A percentile compares a stretch with the other conserved stretches of the same genome.
Conservation (phyloP, 768 basidiomycete genomes). For the Stropharia rugosoannulata region DNA sequence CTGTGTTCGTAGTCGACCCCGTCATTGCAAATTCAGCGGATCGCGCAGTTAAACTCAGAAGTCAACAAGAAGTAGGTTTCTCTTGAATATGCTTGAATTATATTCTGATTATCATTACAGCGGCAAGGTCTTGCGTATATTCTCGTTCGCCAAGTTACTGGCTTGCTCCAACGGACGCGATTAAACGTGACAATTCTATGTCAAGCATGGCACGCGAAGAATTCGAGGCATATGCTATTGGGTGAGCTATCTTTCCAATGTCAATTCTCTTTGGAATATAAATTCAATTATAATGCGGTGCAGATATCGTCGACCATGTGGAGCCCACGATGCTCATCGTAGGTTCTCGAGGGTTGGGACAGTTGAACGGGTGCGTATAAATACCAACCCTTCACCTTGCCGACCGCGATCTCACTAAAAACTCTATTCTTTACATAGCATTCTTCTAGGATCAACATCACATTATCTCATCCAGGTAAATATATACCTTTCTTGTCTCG, state of each 20-base stretch:
- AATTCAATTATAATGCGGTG: neutral
- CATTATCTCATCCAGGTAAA: conserved; percentile 87
- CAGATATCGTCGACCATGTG: conserved; percentile 82
- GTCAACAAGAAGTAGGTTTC: conserved; percentile 81
- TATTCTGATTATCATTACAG: conserved; percentile 32
- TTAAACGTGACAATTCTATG: conserved; percentile 86
- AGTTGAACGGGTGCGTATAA: conserved; percentile 77
- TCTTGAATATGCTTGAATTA: neutral
- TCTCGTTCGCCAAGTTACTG: conserved; percentile 85
- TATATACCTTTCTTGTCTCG: conserved; percentile 2
- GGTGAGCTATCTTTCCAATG: conserved; percentile 37
- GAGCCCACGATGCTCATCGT: conserved; percentile 94
- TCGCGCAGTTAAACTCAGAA: conserved; percentile 73
- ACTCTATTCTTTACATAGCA: conserved; percentile 41
- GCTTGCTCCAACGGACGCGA: conserved; percentile 86
- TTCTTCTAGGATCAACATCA: conserved; percentile 91
- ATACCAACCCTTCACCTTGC: neutral
- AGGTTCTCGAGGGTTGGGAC: conserved; percentile 87
- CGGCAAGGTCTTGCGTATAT: conserved; percentile 89
- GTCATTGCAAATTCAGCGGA: conserved; percentile 70
- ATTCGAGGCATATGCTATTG: conserved; percentile 84
- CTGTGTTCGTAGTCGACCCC: conserved; percentile 54
- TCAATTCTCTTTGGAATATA: neutral
- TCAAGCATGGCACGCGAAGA: conserved; percentile 98
- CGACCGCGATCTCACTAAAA: neutral